Evolutionary conservation across 495 filamentous ascomycete species (phyloP).

Genomic region (Aspergillus ostianus): DNA sequence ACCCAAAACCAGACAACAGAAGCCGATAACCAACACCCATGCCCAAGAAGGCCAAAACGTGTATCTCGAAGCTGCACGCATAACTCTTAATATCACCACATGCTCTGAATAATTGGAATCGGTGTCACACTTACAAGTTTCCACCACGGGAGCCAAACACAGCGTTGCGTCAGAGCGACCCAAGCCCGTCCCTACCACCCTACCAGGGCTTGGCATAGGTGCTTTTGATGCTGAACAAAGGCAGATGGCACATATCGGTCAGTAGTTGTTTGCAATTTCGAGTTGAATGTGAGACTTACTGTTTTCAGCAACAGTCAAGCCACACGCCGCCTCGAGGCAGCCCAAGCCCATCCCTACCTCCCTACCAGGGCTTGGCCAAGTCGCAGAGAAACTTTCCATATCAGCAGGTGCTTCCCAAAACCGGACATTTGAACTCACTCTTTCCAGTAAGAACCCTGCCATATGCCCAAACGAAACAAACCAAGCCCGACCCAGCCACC

Average conservation of each 20-base stretch:
- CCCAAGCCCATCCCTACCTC: conserved; percentile 8
- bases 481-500: conserved; percentile 10
- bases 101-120: not conserved
- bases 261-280: too few relatives aligned
- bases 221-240: too few relatives aligned
- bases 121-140: not conserved
- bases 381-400: not conserved
- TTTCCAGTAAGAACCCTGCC: too few relatives aligned
- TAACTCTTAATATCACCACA: not conserved
- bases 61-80: not conserved
- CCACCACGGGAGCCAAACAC: not conserved
- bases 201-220: not conserved
- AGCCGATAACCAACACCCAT: too few relatives aligned
- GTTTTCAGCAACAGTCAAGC: too few relatives aligned
- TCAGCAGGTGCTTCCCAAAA: not conserved
- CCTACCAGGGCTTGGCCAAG: conserved; percentile 2
- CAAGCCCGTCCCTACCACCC: conserved; percentile 11
- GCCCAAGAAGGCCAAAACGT: not conserved
- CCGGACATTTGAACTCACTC: not conserved
- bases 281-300: too few relatives aligned
- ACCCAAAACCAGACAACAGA: too few relatives aligned
- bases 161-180: not conserved
- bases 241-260: too few relatives aligned
- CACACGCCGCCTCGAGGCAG: too few relatives aligned
- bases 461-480: too few relatives aligned